Evolutionary conservation across 306 rosid species (phyloP).

Genomic region (Corylus avellana): DNA sequence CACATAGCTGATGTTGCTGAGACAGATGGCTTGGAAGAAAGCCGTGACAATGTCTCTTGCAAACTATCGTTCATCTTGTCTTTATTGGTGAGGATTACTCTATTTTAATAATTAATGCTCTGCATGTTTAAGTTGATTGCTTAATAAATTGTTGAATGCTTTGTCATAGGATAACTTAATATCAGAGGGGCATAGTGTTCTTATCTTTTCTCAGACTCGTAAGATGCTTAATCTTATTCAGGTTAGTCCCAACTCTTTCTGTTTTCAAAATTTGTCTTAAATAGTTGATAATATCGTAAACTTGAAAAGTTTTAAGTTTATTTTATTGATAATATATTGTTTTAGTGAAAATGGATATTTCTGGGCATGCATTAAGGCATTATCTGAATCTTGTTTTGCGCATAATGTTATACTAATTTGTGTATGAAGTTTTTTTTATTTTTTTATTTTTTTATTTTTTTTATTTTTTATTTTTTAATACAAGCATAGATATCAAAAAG

Average conservation of each 20-base stretch:
- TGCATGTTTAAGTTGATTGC: slow-evolving; percentile 15
- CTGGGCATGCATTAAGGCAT: neutral
- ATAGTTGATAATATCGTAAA: neutral
- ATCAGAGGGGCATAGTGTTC: slow-evolving; percentile 79
- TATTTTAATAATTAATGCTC: slow-evolving; percentile 8
- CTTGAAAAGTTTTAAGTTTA: neutral
- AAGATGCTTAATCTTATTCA: slow-evolving; percentile 95
- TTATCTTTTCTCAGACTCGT: slow-evolving; percentile 92
- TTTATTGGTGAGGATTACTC: slow-evolving; percentile 59
- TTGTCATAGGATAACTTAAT: slow-evolving; percentile 61
- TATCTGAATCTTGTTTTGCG: neutral
- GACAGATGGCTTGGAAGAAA: slow-evolving; percentile 54
- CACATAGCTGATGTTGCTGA: slow-evolving; percentile 78
- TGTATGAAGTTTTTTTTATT: neutral
- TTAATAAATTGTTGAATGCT: slow-evolving; percentile 10
- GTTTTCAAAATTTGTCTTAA: neutral
- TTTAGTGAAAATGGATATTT: neutral
- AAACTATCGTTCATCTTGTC: slow-evolving; percentile 81
- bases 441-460: no score
- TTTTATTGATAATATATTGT: neutral
- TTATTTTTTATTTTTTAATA: neutral
- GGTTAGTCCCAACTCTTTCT: slow-evolving; percentile 41
- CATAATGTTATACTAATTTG: neutral
- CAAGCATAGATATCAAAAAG: neutral
- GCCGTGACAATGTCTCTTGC: slow-evolving; percentile 68